Percentiles rank a stretch among this genome's conserved stretches.
These are phyloP conservation scores for Fraxinus pennsylvanica DNA, from an alignment of 257 asterid species.

Conservation along the genomic window DNA sequence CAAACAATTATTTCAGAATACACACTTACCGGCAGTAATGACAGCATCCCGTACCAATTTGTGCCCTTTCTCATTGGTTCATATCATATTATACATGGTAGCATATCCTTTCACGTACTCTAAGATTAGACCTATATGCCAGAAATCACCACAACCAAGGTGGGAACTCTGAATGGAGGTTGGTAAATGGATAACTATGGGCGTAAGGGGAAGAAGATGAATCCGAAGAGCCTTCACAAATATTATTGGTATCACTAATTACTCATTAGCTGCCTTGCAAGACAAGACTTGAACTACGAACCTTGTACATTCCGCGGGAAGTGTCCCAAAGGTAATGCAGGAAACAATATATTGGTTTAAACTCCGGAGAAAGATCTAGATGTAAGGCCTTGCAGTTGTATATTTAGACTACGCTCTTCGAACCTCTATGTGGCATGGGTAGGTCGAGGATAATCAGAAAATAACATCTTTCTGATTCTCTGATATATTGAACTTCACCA, in stretches of 20 bases:
- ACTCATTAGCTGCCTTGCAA: neutral
- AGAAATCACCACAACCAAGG: neutral
- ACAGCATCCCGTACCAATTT: neutral
- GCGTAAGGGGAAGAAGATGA: neutral
- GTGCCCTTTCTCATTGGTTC: neutral
- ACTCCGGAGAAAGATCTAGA: neutral
- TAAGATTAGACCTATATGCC: neutral
- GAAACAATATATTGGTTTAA: neutral
- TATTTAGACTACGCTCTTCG: slow-evolving; percentile 35
- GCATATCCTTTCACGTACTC: neutral
- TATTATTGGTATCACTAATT: neutral
- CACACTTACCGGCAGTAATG: neutral
- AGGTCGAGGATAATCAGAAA: slow-evolving; percentile 61
- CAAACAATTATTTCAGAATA: neutral
- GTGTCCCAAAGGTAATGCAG: neutral
- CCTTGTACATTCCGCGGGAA: neutral
- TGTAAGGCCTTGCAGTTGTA: neutral
- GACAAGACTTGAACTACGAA: neutral
- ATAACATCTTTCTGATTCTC: slow-evolving; percentile 77
- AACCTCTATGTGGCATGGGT: slow-evolving; percentile 44
- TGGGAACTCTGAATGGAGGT: neutral
- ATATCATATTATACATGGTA: neutral
- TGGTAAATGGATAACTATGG: neutral
- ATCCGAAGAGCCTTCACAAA: neutral
- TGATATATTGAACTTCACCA: slow-evolving; percentile 83